Evolutionary conservation across 371 early-diverging fungal genomes (phyloP).

Genomic region (Haplosporangium sp.): DNA sequence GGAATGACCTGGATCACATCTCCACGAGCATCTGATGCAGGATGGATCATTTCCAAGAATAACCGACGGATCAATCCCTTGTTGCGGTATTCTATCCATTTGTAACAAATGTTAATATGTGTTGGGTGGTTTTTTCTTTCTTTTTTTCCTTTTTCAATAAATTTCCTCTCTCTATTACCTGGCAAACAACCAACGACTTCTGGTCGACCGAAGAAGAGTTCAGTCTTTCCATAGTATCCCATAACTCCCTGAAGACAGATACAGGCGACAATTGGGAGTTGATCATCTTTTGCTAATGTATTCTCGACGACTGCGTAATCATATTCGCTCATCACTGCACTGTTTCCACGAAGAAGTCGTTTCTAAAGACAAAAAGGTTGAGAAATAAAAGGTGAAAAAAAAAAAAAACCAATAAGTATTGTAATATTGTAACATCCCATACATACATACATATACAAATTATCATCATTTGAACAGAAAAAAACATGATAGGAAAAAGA

Average conservation of each 20-base stretch:
- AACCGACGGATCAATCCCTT: slow-evolving; percentile 33
- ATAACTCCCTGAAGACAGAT: slow-evolving; percentile 14
- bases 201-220: slow-evolving; percentile 26
- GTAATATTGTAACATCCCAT: too few relatives aligned
- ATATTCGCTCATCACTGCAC: slow-evolving; percentile 22
- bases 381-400: background rate
- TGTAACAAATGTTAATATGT: background rate
- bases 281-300: slow-evolving; percentile 28
- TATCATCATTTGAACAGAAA: too few relatives aligned
- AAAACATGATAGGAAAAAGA: background rate
- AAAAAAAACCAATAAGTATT: background rate
- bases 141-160: too few relatives aligned
- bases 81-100: slow-evolving; percentile 26
- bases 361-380: background rate
- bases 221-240: slow-evolving; percentile 38
- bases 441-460: too few relatives aligned
- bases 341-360: slow-evolving; percentile 33
- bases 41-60: slow-evolving; percentile 35
- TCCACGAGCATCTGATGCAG: slow-evolving; percentile 30
- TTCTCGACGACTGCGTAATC: slow-evolving; percentile 46
- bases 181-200: slow-evolving; percentile 35
- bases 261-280: slow-evolving; percentile 40
- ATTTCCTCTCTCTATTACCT: slow-evolving; percentile 10
- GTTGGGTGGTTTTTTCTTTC: background rate
- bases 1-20: slow-evolving; percentile 43